Evolutionary conservation across 129 eudicot genomes (phyloP).

Genomic region (Kitagawia praeruptora): DNA sequence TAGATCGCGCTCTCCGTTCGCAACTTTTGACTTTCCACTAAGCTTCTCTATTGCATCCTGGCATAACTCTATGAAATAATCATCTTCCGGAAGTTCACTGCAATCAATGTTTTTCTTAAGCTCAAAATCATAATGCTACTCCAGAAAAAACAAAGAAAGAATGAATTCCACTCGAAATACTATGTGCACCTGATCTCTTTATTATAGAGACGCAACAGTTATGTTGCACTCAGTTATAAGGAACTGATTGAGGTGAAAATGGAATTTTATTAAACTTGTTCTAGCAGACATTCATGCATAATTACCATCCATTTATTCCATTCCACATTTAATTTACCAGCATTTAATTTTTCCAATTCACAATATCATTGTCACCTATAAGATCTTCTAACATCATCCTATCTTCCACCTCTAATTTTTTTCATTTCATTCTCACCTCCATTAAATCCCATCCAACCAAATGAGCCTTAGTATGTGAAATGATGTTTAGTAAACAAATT

Average conservation of each 20-base stretch:
- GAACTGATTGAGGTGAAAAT: not conserved
- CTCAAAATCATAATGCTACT: not conserved
- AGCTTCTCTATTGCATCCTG: conserved; percentile 84
- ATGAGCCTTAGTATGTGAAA: not conserved
- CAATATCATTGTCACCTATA: not conserved
- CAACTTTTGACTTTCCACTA: conserved; percentile 72
- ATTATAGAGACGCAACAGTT: not conserved
- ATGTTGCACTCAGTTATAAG: not conserved
- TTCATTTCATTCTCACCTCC: not conserved
- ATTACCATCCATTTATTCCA: not conserved
- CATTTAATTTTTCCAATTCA: too few species aligned
- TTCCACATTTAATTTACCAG: too few species aligned
- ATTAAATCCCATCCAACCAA: not conserved
- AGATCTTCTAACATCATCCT: not conserved
- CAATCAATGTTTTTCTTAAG: not conserved
- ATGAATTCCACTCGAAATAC: not conserved
- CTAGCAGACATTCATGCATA: not conserved
- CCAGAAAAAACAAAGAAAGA: not conserved
- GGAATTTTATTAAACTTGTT: not conserved
- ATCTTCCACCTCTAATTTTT: not conserved
- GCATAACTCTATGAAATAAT: conserved; percentile 72
- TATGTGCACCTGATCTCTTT: not conserved
- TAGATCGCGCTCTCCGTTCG: conserved; percentile 67
- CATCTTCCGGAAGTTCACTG: conserved; percentile 89
- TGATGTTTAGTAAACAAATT: not conserved